Evolutionary conservation across 2,329 filamentous ascomycete species (phyloP).

Genomic region (Colletotrichum lentis): DNA sequence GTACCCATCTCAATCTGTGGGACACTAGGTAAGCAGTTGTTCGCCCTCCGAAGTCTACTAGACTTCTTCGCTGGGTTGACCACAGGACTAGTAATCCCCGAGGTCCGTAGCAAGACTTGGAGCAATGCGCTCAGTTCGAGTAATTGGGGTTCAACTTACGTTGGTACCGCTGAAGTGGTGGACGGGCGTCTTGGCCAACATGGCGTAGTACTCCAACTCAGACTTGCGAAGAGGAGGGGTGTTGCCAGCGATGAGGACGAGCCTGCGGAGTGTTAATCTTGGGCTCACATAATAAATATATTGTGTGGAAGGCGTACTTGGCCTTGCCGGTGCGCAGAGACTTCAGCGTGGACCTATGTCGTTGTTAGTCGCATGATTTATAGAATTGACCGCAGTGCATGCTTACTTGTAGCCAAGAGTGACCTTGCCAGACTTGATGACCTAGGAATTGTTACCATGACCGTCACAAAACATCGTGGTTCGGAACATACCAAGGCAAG

Average conservation of each 20-base stretch:
- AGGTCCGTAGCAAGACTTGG: constrained; percentile 40
- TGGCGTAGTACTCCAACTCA: constrained; percentile 94
- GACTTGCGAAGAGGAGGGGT: constrained; percentile 97
- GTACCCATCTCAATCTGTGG: constrained; percentile 94
- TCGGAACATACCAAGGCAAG: not conserved
- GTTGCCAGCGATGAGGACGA: constrained; percentile 93
- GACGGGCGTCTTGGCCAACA: constrained; percentile 92
- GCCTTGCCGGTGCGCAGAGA: constrained; percentile 93
- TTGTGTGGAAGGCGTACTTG: constrained; percentile 75
- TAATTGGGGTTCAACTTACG: constrained; percentile 71
- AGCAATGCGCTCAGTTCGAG: constrained; percentile 30
- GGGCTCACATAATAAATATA: not conserved
- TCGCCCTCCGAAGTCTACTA: constrained; percentile 86
- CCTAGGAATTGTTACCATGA: constrained; percentile 63
- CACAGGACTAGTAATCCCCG: constrained; percentile 45
- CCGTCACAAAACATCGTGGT: not conserved
- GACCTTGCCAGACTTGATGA: constrained; percentile 78
- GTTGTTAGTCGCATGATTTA: not conserved
- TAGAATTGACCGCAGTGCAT: not conserved
- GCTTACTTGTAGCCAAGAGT: constrained; percentile 82
- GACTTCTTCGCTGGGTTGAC: constrained; percentile 92
- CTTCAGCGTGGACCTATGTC: constrained; percentile 67
- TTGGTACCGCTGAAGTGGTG: constrained; percentile 99
- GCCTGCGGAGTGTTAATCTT: constrained; percentile 67
- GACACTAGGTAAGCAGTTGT: constrained; percentile 63